A percentile compares a stretch with the other conserved stretches of the same genome.
These are phyloP conservation scores for Gracilariopsis chorda DNA, from an alignment of 23 red algal species.

Conservation along the genomic window DNA sequence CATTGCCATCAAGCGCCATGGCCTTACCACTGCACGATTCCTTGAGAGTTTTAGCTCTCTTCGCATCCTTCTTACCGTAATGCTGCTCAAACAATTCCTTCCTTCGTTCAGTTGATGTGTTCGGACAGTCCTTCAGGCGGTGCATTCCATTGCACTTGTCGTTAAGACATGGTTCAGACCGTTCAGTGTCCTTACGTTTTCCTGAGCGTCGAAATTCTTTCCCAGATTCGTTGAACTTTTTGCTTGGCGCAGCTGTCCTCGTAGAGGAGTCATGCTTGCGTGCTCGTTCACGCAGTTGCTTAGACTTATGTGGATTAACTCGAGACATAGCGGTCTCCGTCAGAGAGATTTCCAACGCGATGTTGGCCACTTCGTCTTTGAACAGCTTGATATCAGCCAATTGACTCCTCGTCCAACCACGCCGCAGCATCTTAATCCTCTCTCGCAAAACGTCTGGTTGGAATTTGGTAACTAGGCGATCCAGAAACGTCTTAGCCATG, in stretches of 20 bases:
- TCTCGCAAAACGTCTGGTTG: background rate
- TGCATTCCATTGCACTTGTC: background rate
- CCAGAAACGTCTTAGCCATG: background rate
- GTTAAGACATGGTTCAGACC: conserved; percentile 13
- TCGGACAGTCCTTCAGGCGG: conserved; percentile 1
- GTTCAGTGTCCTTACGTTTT: too few species aligned
- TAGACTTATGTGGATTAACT: background rate
- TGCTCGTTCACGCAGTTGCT: background rate
- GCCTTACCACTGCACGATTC: background rate
- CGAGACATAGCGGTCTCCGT: background rate
- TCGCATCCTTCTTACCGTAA: background rate
- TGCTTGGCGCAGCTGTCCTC: background rate
- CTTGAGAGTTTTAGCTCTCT: background rate
- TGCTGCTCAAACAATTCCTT: conserved; percentile 15
- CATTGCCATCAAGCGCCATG: background rate
- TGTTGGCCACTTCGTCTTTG: too few species aligned
- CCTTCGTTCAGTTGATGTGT: background rate
- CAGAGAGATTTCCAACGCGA: background rate
- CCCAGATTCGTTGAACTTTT: background rate
- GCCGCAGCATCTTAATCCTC: background rate
- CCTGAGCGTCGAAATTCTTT: background rate
- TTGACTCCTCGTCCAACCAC: too few species aligned
- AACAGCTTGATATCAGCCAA: too few species aligned
- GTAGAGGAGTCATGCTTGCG: background rate
- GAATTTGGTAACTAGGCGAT: background rate